Evolutionary conservation across 2,329 filamentous ascomycete species (phyloP), one percentile per base, ranked within the genome.

Genomic region (Pseudogymnoascus sp.): DNA sequence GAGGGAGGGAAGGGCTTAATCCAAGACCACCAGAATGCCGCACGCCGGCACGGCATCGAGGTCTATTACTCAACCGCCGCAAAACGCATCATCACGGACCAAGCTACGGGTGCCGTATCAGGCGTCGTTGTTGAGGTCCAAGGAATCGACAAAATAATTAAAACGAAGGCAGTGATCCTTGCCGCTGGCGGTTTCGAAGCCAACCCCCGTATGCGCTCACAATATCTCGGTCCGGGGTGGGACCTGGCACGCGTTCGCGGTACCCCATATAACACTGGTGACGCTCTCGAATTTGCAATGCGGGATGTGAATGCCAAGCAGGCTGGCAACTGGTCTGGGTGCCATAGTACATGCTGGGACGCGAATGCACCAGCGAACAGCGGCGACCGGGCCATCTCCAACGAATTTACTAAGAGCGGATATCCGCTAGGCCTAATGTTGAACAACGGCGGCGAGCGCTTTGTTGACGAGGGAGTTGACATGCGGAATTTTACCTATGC

Each of bases 401-500:
- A 89, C 68, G 81, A 88, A 70, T 88, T 82, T 69, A 89, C 86
- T 5, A 89, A 89, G 69, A 87, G 83, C 0, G 87, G 86, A 1
- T 89, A 89, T 67, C 86, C 87, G 0, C 75, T 89, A 0, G 87
- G 86, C 0, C 67, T 89, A 11, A 88, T 88, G 81, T 63, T 89
- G 14, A 89, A 89, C 67, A 71, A 72, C 0, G 69, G 80, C 0
- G 87, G 86, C 0, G 69, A 79, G 43, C 77, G 87, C 1, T 89
- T 89, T 68, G 84, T 89, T 0, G 86, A 89, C 67, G 87, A 89
- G 69, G 87, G 86, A 0, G 68, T 83, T 7, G 86, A 89, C 67
- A 71, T 88, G 66, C 77, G 86, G 2, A 89, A 89, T 69, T 88
- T 84, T 69, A 89, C 86, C 0, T 89, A 89, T 67, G 87, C 86